phyloP scores from a whole-genome alignment of 2,329 filamentous ascomycete genomes.

The Orbilia brochopaga region DNA sequence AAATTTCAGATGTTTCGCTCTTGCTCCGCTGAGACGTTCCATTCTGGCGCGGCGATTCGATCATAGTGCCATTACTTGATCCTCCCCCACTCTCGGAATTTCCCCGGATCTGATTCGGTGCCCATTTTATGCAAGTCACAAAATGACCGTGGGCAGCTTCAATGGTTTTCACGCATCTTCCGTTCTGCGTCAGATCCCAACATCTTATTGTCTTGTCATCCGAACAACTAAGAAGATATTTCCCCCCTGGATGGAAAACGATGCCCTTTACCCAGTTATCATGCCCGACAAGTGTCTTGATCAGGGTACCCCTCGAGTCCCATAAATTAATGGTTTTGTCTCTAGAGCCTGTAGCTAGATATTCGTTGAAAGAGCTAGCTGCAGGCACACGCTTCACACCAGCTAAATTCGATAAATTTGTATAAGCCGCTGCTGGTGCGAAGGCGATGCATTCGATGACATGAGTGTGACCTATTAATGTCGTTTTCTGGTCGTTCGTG shows the following conservation, averaged over 20 bases:
- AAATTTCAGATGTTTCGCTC: constrained; percentile 60
- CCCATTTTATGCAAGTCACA: constrained; percentile 85
- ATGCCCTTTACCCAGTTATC: constrained; percentile 92
- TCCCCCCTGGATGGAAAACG: constrained; percentile 88
- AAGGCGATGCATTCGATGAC: constrained; percentile 84
- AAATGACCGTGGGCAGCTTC: constrained; percentile 81
- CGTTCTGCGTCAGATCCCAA: constrained; percentile 91
- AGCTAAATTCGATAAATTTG: constrained; percentile 76
- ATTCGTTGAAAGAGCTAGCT: constrained; percentile 77
- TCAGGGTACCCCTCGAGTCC: constrained; percentile 81
- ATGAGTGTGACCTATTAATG: constrained; percentile 85
- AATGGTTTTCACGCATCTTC: constrained; percentile 83
- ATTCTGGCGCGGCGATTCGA: constrained; percentile 63
- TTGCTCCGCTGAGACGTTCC: constrained; percentile 58
- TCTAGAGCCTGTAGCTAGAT: constrained; percentile 83
- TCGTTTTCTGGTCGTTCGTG: constrained; percentile 75
- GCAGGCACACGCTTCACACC: constrained; percentile 83
- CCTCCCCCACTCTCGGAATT: constrained; percentile 56
- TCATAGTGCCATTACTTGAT: constrained; percentile 59
- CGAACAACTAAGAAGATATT: constrained; percentile 81
- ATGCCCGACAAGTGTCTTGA: constrained; percentile 84
- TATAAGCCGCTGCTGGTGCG: constrained; percentile 78
- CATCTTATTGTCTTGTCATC: constrained; percentile 93
- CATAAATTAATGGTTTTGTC: constrained; percentile 92
- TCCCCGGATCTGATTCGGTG: constrained; percentile 72